Evolutionary conservation across 2,329 filamentous ascomycete species (phyloP).

Genomic region (Teratosphaeria destructans): DNA sequence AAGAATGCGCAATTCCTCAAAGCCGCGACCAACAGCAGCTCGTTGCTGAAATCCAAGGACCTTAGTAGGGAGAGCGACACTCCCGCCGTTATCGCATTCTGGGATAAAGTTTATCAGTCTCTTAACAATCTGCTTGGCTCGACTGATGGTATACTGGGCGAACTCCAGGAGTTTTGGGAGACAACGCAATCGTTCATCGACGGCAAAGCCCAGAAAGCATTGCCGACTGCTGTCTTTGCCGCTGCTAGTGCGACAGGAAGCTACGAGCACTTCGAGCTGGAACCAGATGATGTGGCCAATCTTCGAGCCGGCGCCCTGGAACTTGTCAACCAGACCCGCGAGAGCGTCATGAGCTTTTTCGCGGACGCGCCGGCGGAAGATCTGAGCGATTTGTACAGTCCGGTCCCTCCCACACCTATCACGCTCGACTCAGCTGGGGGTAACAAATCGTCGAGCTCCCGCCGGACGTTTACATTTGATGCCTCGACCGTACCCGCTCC

Average conservation of each 20-base stretch:
- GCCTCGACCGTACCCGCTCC: constrained; percentile 64
- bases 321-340: constrained; percentile 71
- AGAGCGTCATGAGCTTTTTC: constrained; percentile 73
- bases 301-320: constrained; percentile 71
- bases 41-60: constrained; percentile 11
- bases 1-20: constrained; percentile 66
- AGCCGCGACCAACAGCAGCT: constrained; percentile 43
- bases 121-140: constrained; percentile 63
- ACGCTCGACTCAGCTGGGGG: constrained; percentile 48
- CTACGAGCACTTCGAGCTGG: constrained; percentile 72
- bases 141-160: constrained; percentile 69
- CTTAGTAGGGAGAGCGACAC: constrained; percentile 58
- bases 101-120: constrained; percentile 77
- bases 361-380: constrained; percentile 82
- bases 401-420: constrained; percentile 57
- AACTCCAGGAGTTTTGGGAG: constrained; percentile 90
- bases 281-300: constrained; percentile 57
- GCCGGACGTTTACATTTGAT: constrained; percentile 67
- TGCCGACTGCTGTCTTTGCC: constrained; percentile 45
- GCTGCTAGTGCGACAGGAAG: constrained; percentile 42
- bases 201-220: constrained; percentile 66
- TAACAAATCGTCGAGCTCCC: background rate
- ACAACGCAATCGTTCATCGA: constrained; percentile 82
- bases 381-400: constrained; percentile 76
- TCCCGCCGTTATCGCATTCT: constrained; percentile 73